These are phyloP conservation scores for Mesembryanthemum crystallinum DNA, from an alignment of 148 eudicot genomes.

Conservation along the genomic window DNA sequence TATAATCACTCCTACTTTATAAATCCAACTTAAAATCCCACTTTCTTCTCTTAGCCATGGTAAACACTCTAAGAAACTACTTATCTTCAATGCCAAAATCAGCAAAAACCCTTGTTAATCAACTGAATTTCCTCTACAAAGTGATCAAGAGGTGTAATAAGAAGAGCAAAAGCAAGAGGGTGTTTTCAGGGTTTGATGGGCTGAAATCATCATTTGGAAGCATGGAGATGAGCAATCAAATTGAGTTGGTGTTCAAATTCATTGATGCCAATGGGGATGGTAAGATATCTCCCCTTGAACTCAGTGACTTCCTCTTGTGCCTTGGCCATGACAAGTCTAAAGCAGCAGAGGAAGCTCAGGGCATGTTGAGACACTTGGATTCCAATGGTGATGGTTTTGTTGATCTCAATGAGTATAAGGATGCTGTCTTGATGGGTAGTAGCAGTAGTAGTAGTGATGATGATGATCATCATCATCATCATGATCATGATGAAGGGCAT, in stretches of 20 bases:
- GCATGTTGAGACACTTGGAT: conserved; percentile 55
- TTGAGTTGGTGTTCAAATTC: conserved; percentile 60
- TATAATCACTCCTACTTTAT: too few species aligned
- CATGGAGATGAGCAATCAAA: conserved; percentile 46
- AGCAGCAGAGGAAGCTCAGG: conserved; percentile 47
- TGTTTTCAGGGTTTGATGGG: conserved; percentile 31
- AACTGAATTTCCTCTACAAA: conserved; percentile 22
- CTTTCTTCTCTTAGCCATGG: conserved; percentile 8
- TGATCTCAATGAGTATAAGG: conserved; percentile 62
- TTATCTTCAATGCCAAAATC: conserved; percentile 27
- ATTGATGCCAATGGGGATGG: conserved; percentile 71
- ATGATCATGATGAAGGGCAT: conserved; percentile 2
- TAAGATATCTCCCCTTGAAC: conserved; percentile 50
- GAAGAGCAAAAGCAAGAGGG: conserved; percentile 33
- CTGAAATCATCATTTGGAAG: conserved; percentile 36
- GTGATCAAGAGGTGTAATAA: conserved; percentile 15
- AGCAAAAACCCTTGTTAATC: conserved; percentile 23
- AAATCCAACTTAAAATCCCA: too few species aligned
- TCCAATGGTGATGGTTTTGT: conserved; percentile 60
- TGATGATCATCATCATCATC: conserved; percentile 8
- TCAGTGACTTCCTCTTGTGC: conserved; percentile 42
- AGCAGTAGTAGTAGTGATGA: conserved; percentile 1
- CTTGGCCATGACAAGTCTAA: conserved; percentile 46
- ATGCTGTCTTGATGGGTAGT: conserved; percentile 38
- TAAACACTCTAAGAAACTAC: conserved; percentile 23